A percentile compares a stretch with the other conserved stretches of the same genome.
Evolutionary conservation across 2,329 filamentous ascomycete genomes (phyloP).

Genomic region (Aspergillus awamori): DNA sequence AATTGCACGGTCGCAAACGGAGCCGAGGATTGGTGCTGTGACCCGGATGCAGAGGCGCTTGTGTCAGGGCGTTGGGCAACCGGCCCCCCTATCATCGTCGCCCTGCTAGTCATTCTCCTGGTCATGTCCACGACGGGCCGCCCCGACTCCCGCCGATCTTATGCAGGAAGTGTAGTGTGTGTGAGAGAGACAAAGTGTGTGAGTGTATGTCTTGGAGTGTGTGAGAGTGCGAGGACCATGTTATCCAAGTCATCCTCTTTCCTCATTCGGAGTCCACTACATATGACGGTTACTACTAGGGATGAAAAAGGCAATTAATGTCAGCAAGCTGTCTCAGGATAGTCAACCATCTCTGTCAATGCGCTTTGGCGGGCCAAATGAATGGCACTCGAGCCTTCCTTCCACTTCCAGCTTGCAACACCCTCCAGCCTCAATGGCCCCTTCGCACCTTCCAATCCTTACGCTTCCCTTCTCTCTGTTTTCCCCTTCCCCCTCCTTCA

Average conservation of each 20-base stretch:
- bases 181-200: not conserved
- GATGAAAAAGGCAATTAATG: not conserved
- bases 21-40: constrained; percentile 16
- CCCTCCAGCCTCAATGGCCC: too few relatives aligned
- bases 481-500: too few relatives aligned
- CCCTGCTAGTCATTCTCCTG: constrained; percentile 27
- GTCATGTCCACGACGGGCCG: constrained; percentile 33
- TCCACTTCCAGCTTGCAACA: too few relatives aligned
- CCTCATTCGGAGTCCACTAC: not conserved
- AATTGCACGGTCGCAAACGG: constrained; percentile 22
- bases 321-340: not conserved
- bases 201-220: not conserved
- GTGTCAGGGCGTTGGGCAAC: constrained; percentile 27
- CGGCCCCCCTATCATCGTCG: constrained; percentile 18
- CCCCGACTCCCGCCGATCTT: constrained; percentile 36
- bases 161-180: constrained; percentile 30
- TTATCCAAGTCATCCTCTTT: not conserved
- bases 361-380: too few relatives aligned
- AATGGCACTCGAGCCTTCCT: too few relatives aligned
- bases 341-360: too few relatives aligned
- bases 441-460: too few relatives aligned
- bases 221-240: not conserved
- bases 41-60: constrained; percentile 25
- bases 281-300: not conserved
- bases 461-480: too few relatives aligned